Conservation (phyloP, 106 monocot species). For the Dendrobium chrysotoxum region DNA sequence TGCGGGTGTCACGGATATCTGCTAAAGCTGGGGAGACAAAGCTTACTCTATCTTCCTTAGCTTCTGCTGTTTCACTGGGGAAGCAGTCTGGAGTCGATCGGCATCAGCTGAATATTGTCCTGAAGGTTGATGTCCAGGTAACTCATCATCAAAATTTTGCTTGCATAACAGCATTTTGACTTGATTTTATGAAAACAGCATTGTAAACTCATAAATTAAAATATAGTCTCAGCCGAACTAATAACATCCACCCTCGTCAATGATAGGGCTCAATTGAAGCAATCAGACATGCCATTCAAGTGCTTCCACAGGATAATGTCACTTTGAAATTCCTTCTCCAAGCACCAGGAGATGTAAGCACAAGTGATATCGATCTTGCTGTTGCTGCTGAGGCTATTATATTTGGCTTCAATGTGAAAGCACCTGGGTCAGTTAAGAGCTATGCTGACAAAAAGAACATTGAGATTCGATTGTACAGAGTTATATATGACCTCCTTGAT, state of each 20-base stretch:
- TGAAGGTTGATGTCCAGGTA: slow-evolving; percentile 99
- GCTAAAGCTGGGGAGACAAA: slow-evolving; percentile 83
- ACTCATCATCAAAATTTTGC: too few relatives aligned
- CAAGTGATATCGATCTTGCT: slow-evolving; percentile 90
- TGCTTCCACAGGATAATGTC: slow-evolving; percentile 89
- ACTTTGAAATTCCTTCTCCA: slow-evolving; percentile 79
- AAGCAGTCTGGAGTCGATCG: slow-evolving; percentile 70
- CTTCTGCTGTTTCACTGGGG: slow-evolving; percentile 65
- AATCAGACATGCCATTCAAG: slow-evolving; percentile 80
- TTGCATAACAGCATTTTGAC: not conserved
- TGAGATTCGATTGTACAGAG: slow-evolving; percentile 84
- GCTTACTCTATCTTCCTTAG: slow-evolving; percentile 83
- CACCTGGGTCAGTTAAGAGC: slow-evolving; percentile 73
- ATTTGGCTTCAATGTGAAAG: slow-evolving; percentile 94
- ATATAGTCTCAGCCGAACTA: not conserved
- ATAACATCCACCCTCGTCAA: not conserved
- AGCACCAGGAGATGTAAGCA: slow-evolving; percentile 87
- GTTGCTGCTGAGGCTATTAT: slow-evolving; percentile 78
- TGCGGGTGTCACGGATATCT: slow-evolving; percentile 55
- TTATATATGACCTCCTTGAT: slow-evolving; percentile 93
- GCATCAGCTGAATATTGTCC: slow-evolving; percentile 87
- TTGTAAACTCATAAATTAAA: not conserved
- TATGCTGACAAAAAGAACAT: slow-evolving; percentile 83
- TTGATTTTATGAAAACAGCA: not conserved
- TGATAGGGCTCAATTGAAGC: slow-evolving; percentile 95